Conservation (phyloP, 208 protist genomes). For the Acanthamoeba comandoni region DNA sequence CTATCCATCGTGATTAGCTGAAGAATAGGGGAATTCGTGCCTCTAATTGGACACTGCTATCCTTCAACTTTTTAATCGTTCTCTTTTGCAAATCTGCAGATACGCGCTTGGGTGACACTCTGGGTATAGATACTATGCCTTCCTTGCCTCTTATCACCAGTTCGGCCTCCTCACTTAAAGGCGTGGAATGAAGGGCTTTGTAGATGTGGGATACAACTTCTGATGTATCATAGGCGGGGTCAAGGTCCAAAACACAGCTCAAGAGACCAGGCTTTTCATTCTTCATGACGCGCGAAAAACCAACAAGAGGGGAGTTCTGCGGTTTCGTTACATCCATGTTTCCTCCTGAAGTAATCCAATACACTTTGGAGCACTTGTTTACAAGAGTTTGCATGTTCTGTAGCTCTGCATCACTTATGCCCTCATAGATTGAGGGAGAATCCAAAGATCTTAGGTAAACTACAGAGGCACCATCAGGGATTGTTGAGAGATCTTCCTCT, state of each 20-base stretch:
- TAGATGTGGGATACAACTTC: background rate
- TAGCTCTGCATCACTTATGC: conserved; percentile 20
- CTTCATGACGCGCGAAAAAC: conserved; percentile 47
- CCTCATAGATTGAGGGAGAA: background rate
- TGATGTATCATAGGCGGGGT: background rate
- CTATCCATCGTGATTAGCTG: too few relatives aligned
- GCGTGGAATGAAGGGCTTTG: background rate
- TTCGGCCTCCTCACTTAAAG: conserved; percentile 18
- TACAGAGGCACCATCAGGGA: background rate
- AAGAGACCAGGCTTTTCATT: conserved; percentile 6
- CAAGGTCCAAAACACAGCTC: conserved; percentile 33
- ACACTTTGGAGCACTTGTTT: conserved; percentile 1
- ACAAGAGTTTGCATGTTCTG: background rate
- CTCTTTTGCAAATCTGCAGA: too few relatives aligned
- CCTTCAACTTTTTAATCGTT: too few relatives aligned
- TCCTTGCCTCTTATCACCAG: too few relatives aligned
- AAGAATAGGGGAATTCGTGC: too few relatives aligned
- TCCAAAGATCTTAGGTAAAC: conserved; percentile 5
- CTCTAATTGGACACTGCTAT: too few relatives aligned
- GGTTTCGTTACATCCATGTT: conserved; percentile 26
- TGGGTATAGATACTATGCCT: too few relatives aligned
- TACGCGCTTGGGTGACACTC: too few relatives aligned
- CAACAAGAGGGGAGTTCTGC: conserved; percentile 14
- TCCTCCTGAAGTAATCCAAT: background rate
- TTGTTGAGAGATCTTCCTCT: too few relatives aligned